Evolutionary conservation across 306 rosid genomes (phyloP).

Genomic region (Herpetospermum pedunculosum): DNA sequence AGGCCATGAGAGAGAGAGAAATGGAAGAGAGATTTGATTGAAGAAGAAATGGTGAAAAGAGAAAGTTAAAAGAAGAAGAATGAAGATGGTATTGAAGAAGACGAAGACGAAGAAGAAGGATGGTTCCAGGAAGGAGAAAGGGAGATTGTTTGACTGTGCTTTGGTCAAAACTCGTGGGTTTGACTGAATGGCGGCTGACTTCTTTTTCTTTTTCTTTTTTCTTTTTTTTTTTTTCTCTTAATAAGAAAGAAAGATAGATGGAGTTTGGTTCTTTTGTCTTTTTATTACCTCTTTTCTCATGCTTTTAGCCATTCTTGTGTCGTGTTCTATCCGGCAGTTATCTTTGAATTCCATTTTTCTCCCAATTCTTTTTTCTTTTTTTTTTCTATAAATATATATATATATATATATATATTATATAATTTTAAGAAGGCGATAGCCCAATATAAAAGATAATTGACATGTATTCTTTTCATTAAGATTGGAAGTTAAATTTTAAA

Average conservation of each 20-base stretch:
- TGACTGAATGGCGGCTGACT: conserved; percentile 65
- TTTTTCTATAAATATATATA: no score
- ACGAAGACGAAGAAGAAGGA: conserved; percentile 3
- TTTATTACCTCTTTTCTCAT: not conserved
- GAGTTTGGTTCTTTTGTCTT: not conserved
- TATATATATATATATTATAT: no score
- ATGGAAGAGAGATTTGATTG: not conserved
- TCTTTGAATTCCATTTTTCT: not conserved
- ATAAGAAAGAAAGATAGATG: not conserved
- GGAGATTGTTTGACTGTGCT: not conserved
- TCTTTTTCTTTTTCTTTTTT: not conserved
- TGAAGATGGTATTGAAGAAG: not conserved
- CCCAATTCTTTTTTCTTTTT: not conserved
- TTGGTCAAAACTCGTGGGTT: conserved; percentile 60
- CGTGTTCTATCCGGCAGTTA: conserved; percentile 5
- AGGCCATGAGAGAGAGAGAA: conserved; percentile 22
- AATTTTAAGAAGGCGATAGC: no score
- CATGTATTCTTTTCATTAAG: no score
- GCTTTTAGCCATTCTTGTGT: not conserved
- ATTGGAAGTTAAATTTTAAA: no score
- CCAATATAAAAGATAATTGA: no score
- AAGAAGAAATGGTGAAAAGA: conserved; percentile 12
- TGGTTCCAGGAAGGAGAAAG: conserved; percentile 29
- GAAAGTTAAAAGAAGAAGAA: not conserved
- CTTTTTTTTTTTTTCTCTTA: not conserved